These are phyloP conservation scores for Paecilomyces dactylethromorphus DNA, from an alignment of 2,329 filamentous ascomycete species.

Conservation along the genomic window DNA sequence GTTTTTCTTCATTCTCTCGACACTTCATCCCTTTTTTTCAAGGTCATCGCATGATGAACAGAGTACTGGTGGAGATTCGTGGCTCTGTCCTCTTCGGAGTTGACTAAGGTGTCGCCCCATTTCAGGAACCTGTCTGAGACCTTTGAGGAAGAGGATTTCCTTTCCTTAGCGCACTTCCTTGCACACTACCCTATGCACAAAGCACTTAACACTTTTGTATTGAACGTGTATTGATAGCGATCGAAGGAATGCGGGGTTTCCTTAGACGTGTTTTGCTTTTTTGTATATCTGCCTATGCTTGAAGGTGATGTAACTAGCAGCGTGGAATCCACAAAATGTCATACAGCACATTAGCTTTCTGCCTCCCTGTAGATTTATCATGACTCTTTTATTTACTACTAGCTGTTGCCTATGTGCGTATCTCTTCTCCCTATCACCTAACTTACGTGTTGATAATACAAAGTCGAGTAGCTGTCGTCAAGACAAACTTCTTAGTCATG, in stretches of 20 bases:
- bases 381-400: background rate
- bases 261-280: background rate
- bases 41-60: background rate
- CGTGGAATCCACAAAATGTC: background rate
- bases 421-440: too few relatives aligned
- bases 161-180: background rate
- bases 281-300: background rate
- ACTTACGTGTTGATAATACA: background rate
- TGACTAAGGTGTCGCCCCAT: background rate
- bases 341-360: background rate
- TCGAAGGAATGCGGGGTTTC: background rate
- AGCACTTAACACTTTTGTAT: background rate
- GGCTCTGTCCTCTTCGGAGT: background rate
- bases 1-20: background rate
- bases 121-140: background rate
- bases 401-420: background rate
- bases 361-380: background rate
- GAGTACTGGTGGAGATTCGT: background rate
- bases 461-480: background rate
- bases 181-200: background rate
- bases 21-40: background rate
- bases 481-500: background rate
- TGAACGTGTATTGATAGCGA: background rate
- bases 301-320: background rate
- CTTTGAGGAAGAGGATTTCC: background rate